phyloP scores from a whole-genome alignment of 2,329 filamentous ascomycete genomes.

The Clonostachys byssicola region DNA sequence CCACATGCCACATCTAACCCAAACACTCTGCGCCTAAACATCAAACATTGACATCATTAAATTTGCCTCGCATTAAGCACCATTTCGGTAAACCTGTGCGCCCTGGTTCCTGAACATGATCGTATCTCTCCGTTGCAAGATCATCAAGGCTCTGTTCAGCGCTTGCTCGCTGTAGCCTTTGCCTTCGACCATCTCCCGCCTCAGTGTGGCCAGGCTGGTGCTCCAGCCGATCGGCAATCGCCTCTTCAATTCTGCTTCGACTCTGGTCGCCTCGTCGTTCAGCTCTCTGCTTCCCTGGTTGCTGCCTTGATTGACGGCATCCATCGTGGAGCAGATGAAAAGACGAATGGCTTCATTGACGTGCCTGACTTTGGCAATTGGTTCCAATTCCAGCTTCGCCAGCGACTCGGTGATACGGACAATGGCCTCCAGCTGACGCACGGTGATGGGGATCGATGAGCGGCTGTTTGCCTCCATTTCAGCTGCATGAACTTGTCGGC shows the following conservation, averaged over 20 bases:
- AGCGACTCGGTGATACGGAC: conserved; percentile 95
- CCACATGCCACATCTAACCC: neutral
- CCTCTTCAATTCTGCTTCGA: conserved; percentile 85
- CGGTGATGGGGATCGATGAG: conserved; percentile 93
- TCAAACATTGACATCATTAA: neutral
- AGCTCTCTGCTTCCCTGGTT: conserved; percentile 81
- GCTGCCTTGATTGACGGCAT: conserved; percentile 88
- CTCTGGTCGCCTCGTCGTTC: conserved; percentile 81
- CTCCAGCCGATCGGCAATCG: conserved; percentile 93
- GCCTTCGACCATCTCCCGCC: conserved; percentile 86
- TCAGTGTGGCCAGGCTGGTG: conserved; percentile 80
- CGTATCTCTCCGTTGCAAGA: conserved; percentile 83
- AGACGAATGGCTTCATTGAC: conserved; percentile 97
- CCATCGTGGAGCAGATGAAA: conserved; percentile 96
- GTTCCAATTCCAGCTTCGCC: conserved; percentile 82
- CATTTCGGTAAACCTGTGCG: conserved; percentile 69
- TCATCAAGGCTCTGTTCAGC: conserved; percentile 77
- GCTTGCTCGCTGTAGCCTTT: conserved; percentile 87
- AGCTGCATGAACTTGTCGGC: conserved; percentile 86
- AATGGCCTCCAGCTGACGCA: conserved; percentile 94
- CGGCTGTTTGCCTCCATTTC: conserved; percentile 87
- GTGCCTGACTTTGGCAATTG: conserved; percentile 83
- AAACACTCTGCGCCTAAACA: neutral
- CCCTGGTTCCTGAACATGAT: conserved; percentile 78
- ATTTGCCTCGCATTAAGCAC: conserved; percentile 40